Evolutionary conservation across 768 basidiomycete species (phyloP), one percentile per base, ranked within the genome.

Genomic region (Pulveroboletus ravenelii): DNA sequence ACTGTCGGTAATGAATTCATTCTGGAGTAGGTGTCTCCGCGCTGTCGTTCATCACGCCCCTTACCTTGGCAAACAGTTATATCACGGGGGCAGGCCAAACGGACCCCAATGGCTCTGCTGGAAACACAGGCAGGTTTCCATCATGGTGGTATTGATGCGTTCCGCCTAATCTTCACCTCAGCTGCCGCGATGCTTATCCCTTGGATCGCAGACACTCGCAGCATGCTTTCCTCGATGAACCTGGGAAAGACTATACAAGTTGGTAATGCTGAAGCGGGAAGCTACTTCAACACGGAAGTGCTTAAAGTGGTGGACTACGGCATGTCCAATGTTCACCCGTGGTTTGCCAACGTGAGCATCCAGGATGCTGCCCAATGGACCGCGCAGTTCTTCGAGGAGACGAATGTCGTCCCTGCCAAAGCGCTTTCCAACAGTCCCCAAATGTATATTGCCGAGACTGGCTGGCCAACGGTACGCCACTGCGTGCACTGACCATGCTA

Each of bases 391-490:
- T 96, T 93, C 75, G 60, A 84, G 52, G 62, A 74, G 10, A 77
- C 69, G n/a, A 77, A 94, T 62, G 77, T 90, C 6, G 68, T 58
- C 7, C 62, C 71, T n/a, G 87, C 91, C 1, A 55, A 69, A 9
- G 46, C 55, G 0, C 72, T 87, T 18, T n/a, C 80, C 5, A 95
- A 93, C 66, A 75, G 79, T 5, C 92, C 93, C 0, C 63, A 74
- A 40, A 84, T 91, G 78, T 94, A 81, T 70, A 96, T 98, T 52
- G 96, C 95, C 1, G 96, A 99, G 74, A 96, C 93, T 13, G 89
- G 89, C 46, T 88, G 85, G 85, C 85, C 90, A 30, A 79, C 88
- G 44, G 87, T 87, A 68, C 45, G 77, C 61, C 13, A 40, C 27
- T 15, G 17, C 46, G 43, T 3, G 20, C 34, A 25, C 18, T 15